phyloP scores from a whole-genome alignment of 2,329 filamentous ascomycete genomes.

The Penicillium concentricum region DNA sequence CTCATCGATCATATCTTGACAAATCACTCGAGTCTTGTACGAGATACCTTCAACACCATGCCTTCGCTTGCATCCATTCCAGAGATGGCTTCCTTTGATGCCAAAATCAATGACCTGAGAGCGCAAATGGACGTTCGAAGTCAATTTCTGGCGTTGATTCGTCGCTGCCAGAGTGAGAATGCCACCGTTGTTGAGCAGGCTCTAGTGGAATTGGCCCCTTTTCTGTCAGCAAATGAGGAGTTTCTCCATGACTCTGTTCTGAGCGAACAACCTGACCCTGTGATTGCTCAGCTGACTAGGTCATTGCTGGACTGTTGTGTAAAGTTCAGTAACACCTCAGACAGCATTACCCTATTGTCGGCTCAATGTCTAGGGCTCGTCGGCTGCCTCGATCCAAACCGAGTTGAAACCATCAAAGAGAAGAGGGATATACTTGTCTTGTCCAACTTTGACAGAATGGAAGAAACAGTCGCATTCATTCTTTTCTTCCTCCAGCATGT shows the following conservation, averaged over 20 bases:
- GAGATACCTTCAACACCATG: slow-evolving; percentile 68
- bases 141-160: slow-evolving; percentile 68
- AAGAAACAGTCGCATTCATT: slow-evolving; percentile 82
- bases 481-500: slow-evolving; percentile 83
- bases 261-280: slow-evolving; percentile 77
- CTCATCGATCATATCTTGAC: slow-evolving; percentile 66
- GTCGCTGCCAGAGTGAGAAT: slow-evolving; percentile 78
- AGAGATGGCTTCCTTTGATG: slow-evolving; percentile 66
- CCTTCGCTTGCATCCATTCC: slow-evolving; percentile 74
- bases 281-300: slow-evolving; percentile 69
- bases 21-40: slow-evolving; percentile 61
- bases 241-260: slow-evolving; percentile 76
- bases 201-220: slow-evolving; percentile 71
- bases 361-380: slow-evolving; percentile 83
- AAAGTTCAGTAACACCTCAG: slow-evolving; percentile 69
- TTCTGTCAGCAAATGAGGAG: slow-evolving; percentile 70
- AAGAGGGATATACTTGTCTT: slow-evolving; percentile 81
- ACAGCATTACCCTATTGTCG: slow-evolving; percentile 69
- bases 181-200: slow-evolving; percentile 80
- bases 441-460: slow-evolving; percentile 76
- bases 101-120: slow-evolving; percentile 64
- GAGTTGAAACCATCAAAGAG: slow-evolving; percentile 75
- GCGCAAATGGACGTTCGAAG: slow-evolving; percentile 64
- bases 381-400: slow-evolving; percentile 87
- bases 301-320: slow-evolving; percentile 82